These are phyloP conservation scores for Scolecobasidium constrictum DNA, from an alignment of 2,329 filamentous ascomycete species.

Conservation along the genomic window DNA sequence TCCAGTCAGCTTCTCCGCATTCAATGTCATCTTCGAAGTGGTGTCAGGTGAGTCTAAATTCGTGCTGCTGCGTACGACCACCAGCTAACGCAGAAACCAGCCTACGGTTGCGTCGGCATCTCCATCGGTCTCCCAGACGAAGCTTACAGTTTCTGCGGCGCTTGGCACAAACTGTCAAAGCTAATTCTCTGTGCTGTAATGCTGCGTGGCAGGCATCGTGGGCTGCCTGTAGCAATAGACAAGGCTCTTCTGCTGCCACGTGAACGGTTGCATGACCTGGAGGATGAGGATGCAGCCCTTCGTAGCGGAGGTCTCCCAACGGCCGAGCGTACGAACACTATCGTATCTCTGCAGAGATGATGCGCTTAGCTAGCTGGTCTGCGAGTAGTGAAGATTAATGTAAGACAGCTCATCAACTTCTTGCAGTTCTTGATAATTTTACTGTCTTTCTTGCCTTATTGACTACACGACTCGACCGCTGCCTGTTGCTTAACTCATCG, in stretches of 20 bases:
- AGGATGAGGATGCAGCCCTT: conserved; percentile 26
- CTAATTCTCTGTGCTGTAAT: conserved; percentile 45
- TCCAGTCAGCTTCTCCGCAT: conserved; percentile 27
- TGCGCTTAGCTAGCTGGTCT: too few relatives aligned
- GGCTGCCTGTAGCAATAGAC: conserved; percentile 45
- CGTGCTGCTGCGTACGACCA: too few relatives aligned
- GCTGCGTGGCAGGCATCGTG: conserved; percentile 44
- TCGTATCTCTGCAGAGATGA: too few relatives aligned
- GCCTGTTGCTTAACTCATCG: too few relatives aligned
- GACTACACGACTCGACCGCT: too few relatives aligned
- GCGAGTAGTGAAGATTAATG: too few relatives aligned
- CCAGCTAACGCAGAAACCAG: conserved; percentile 5
- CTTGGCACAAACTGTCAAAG: conserved; percentile 40
- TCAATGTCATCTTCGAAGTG: conserved; percentile 36
- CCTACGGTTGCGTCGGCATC: conserved; percentile 32
- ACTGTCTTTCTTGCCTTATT: too few relatives aligned
- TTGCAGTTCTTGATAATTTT: too few relatives aligned
- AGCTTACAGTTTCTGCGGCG: conserved; percentile 36
- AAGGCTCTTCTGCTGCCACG: conserved; percentile 29
- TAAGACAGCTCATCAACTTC: too few relatives aligned
- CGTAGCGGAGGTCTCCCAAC: too few relatives aligned
- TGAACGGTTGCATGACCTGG: conserved; percentile 19
- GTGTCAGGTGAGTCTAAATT: conserved; percentile 27
- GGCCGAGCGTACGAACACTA: too few relatives aligned
- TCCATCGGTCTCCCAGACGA: conserved; percentile 32